These are phyloP conservation scores for Candida cerambycidarum DNA, from an alignment of 805 yeast species.

Conservation along the genomic window DNA sequence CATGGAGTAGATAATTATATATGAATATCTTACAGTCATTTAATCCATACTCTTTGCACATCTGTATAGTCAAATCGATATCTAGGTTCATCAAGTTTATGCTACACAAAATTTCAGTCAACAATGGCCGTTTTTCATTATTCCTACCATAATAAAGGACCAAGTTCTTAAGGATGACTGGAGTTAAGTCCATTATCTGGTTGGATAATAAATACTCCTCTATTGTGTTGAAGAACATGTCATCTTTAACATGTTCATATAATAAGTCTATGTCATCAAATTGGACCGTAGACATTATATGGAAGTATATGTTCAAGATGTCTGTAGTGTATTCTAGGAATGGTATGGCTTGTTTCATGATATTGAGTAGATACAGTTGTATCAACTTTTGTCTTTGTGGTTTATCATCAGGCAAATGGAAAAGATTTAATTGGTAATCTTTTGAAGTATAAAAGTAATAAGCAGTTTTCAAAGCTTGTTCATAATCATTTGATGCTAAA, in stretches of 20 bases:
- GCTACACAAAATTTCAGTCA: slow-evolving; percentile 70
- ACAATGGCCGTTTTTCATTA: slow-evolving; percentile 39
- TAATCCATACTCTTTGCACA: slow-evolving; percentile 57
- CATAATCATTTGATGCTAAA: slow-evolving; percentile 49
- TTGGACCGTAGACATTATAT: slow-evolving; percentile 5
- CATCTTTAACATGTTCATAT: slow-evolving; percentile 22
- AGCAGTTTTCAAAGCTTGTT: slow-evolving; percentile 57
- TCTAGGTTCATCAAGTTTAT: slow-evolving; percentile 70
- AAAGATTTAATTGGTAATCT: slow-evolving; percentile 45
- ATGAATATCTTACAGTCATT: slow-evolving; percentile 66
- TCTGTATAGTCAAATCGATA: slow-evolving; percentile 67
- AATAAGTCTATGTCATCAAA: slow-evolving; percentile 18
- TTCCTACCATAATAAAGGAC: slow-evolving; percentile 48
- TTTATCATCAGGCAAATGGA: slow-evolving; percentile 56
- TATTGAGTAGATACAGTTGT: slow-evolving; percentile 52
- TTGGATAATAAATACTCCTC: slow-evolving; percentile 52
- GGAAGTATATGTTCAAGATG: slow-evolving; percentile 8
- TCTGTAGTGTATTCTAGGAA: slow-evolving; percentile 30
- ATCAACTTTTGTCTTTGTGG: slow-evolving; percentile 48
- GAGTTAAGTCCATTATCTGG: slow-evolving; percentile 53
- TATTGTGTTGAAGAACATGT: slow-evolving; percentile 51
- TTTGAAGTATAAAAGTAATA: slow-evolving; percentile 52
- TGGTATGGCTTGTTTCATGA: slow-evolving; percentile 53
- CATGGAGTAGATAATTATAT: slow-evolving; percentile 68
- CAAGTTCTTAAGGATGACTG: slow-evolving; percentile 60